phyloP scores from a whole-genome alignment of 73 alveolate species.

The Urostyla sp. region DNA sequence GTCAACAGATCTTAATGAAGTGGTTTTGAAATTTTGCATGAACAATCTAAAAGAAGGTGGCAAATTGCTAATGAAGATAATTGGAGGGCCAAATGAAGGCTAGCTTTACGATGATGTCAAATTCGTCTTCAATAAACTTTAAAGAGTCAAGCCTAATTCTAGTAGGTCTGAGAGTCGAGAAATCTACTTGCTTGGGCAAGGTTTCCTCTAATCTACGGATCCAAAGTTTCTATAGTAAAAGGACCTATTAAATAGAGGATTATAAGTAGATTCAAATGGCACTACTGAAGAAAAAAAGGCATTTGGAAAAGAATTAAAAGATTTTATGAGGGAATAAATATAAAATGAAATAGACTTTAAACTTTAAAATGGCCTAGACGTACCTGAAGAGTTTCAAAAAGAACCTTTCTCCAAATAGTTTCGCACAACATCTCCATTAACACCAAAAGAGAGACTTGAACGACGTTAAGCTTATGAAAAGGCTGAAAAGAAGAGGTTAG shows the following conservation, averaged over 20 bases:
- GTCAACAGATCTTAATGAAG: slow-evolving; percentile 67
- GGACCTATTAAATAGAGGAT: slow-evolving; percentile 2
- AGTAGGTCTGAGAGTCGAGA: slow-evolving; percentile 82
- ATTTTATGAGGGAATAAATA: not conserved
- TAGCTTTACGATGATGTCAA: slow-evolving; percentile 47
- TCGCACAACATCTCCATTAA: not conserved
- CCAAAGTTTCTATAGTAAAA: not conserved
- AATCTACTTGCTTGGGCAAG: slow-evolving; percentile 75
- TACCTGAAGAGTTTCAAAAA: not conserved
- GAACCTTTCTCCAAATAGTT: not conserved
- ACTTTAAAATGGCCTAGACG: not conserved
- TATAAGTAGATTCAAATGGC: not conserved
- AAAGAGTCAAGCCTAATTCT: slow-evolving; percentile 86
- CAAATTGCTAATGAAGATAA: slow-evolving; percentile 75
- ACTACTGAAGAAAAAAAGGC: not conserved
- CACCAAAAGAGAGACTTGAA: slow-evolving; percentile 13
- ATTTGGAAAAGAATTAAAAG: not conserved
- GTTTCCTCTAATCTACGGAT: slow-evolving; percentile 51
- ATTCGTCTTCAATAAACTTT: slow-evolving; percentile 61
- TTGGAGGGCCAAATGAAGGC: slow-evolving; percentile 72
- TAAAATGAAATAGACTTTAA: not conserved
- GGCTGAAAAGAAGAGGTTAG: slow-evolving; percentile 20
- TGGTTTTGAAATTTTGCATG: slow-evolving; percentile 59
- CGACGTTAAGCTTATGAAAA: slow-evolving; percentile 8
- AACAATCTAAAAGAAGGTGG: slow-evolving; percentile 76